Percentiles rank a stretch among this genome's conserved stretches.
Evolutionary conservation across 306 rosid species (phyloP).

Genomic region (Sophora flavescens): DNA sequence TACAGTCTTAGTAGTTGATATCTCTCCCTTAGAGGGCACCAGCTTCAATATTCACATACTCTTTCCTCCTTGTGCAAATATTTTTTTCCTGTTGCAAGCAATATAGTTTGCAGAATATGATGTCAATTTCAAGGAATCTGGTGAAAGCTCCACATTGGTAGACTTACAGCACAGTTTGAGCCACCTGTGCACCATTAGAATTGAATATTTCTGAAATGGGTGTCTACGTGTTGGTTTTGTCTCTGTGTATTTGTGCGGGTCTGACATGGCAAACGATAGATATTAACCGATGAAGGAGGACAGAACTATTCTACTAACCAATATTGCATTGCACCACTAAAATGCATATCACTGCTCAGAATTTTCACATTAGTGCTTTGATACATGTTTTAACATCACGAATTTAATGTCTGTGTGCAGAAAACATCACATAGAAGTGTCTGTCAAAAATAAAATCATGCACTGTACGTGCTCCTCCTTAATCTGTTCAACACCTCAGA

Average conservation of each 20-base stretch:
- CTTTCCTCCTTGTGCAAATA: constrained; percentile 1
- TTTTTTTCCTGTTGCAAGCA: not conserved
- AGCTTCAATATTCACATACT: constrained; percentile 5
- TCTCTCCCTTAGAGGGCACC: not conserved
- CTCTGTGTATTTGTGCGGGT: constrained; percentile 28
- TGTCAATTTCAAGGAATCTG: constrained; percentile 9
- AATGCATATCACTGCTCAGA: constrained; percentile 40
- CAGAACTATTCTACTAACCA: constrained; percentile 34
- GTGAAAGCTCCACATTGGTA: constrained; percentile 37
- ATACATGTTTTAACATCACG: not conserved
- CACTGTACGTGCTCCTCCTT: constrained; percentile 33
- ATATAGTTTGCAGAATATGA: constrained; percentile 18
- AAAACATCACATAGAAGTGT: constrained; percentile 37
- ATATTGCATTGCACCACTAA: constrained; percentile 15
- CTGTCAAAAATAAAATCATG: constrained; percentile 13
- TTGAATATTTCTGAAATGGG: constrained; percentile 44
- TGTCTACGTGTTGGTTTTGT: constrained; percentile 42
- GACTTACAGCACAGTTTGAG: constrained; percentile 12
- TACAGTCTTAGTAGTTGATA: too few species aligned
- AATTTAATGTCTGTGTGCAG: constrained; percentile 8
- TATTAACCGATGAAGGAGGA: constrained; percentile 61
- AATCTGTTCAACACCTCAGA: not conserved
- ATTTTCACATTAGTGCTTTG: constrained; percentile 43
- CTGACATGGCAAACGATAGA: constrained; percentile 28
- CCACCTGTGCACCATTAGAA: constrained; percentile 38